These are phyloP conservation scores for Wickerhamiella sergipiensis DNA, from an alignment of 805 yeast genomes.

Conservation along the genomic window DNA sequence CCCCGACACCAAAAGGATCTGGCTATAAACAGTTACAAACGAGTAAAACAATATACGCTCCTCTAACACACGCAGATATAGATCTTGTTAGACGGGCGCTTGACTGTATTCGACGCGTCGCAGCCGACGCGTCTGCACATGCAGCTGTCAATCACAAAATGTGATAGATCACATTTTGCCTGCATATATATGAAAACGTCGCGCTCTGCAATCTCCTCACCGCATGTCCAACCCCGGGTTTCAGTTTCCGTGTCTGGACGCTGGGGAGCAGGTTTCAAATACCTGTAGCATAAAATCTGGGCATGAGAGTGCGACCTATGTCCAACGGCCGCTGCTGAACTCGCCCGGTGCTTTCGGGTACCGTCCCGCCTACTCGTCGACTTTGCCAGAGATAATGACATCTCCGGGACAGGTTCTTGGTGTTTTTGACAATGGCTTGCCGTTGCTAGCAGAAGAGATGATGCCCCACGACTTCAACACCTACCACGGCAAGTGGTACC, in stretches of 20 bases:
- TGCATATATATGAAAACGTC: background rate
- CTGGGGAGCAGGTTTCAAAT: background rate
- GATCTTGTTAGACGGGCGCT: no score
- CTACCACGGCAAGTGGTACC: background rate
- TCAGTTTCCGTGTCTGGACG: background rate
- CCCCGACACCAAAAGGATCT: no score
- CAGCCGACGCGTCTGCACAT: background rate
- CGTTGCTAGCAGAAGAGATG: background rate
- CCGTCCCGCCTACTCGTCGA: background rate
- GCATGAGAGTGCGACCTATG: background rate
- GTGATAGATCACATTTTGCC: background rate
- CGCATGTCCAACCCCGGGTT: background rate
- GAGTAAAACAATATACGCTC: no score
- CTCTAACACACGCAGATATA: no score
- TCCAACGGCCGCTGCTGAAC: background rate
- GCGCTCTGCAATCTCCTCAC: no score
- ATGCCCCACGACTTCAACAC: background rate
- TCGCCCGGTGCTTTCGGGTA: background rate
- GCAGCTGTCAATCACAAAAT: background rate
- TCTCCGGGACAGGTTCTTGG: background rate
- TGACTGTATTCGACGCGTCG: background rate
- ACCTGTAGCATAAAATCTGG: background rate
- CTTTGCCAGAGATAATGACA: background rate
- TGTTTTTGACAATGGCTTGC: background rate
- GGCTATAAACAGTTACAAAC: no score